Conservation (phyloP, 495 filamentous ascomycete genomes). For the Hypoxylon cercidicola region DNA sequence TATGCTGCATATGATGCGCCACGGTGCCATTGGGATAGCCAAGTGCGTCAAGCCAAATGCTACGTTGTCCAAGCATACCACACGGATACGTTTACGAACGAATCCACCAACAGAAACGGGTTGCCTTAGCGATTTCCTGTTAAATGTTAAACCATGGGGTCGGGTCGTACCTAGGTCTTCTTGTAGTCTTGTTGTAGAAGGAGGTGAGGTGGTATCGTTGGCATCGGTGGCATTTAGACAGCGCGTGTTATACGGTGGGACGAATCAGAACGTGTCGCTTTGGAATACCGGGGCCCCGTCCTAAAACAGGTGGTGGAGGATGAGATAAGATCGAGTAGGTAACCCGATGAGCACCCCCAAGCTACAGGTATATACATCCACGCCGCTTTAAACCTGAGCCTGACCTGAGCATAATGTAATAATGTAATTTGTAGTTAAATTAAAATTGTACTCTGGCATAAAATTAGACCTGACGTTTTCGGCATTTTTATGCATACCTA, state of each 20-base stretch:
- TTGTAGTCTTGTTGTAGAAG: constrained; percentile 16
- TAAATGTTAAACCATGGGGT: background rate
- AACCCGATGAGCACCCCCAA: too few species aligned
- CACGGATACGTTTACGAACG: background rate
- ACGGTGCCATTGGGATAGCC: background rate
- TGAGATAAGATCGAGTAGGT: constrained; percentile 10
- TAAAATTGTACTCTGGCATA: too few species aligned
- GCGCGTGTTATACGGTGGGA: constrained; percentile 7
- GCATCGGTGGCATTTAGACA: background rate
- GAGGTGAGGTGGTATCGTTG: constrained; percentile 10
- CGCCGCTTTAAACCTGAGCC: too few species aligned
- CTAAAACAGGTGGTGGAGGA: background rate
- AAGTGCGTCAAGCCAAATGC: background rate
- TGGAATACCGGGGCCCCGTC: background rate
- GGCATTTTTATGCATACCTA: too few species aligned
- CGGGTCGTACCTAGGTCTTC: background rate
- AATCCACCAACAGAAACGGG: background rate
- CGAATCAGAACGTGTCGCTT: constrained; percentile 1
- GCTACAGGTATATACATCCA: too few species aligned
- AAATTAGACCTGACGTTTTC: too few species aligned
- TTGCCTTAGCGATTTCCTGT: background rate
- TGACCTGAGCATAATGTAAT: too few species aligned
- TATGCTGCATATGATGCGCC: too few species aligned
- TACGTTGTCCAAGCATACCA: background rate
- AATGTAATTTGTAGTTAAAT: too few species aligned